Conservation (phyloP, 345 rosid species). For the Camelina neglecta region DNA sequence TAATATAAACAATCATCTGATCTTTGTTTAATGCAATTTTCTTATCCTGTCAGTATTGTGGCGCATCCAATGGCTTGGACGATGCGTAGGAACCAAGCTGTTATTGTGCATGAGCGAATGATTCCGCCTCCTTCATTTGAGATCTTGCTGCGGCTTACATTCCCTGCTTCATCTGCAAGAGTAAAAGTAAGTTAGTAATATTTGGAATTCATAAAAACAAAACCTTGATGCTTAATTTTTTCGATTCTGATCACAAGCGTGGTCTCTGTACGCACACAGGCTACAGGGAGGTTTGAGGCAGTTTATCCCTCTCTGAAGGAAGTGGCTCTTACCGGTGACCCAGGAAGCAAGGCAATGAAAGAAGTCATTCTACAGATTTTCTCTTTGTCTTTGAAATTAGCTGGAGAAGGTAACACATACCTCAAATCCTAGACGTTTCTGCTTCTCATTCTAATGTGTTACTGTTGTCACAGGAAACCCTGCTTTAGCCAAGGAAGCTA, state of each 20-base stretch:
- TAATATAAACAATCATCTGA: neutral
- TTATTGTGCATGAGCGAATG: constrained; percentile 43
- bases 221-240: neutral
- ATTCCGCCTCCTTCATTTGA: too few relatives aligned
- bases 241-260: neutral
- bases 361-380: constrained; percentile 58
- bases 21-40: neutral
- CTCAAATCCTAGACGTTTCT: neutral
- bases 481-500: constrained; percentile 63
- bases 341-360: constrained; percentile 68
- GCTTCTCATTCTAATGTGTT: neutral
- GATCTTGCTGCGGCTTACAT: constrained; percentile 52
- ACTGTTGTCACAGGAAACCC: constrained; percentile 45
- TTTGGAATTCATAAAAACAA: constrained; percentile 17
- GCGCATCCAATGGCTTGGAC: constrained; percentile 55
- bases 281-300: constrained; percentile 66
- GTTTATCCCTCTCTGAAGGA: constrained; percentile 57
- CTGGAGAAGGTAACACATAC: constrained; percentile 47
- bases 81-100: constrained; percentile 54
- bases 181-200: constrained; percentile 48
- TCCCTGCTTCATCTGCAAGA: constrained; percentile 61
- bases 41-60: constrained; percentile 50
- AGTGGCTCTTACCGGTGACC: constrained; percentile 60
- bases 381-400: constrained; percentile 50
- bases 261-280: constrained; percentile 46